Conservation (phyloP, 345 rosid genomes). For the Dipteronia dyeriana region DNA sequence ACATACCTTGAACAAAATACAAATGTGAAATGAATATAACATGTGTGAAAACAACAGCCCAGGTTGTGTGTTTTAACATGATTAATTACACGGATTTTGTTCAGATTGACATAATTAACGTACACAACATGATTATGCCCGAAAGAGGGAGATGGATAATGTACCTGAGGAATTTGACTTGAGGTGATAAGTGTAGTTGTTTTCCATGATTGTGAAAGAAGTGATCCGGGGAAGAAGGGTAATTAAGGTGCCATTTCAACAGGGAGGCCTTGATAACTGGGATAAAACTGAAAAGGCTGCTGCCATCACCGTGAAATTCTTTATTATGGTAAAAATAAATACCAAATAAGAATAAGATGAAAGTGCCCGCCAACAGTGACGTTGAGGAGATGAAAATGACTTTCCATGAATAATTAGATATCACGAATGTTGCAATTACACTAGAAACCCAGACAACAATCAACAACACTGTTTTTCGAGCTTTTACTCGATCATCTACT, state of each 20-base stretch:
- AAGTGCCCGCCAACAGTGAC: neutral
- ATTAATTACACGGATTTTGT: no score
- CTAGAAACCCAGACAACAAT: neutral
- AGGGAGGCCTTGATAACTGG: neutral
- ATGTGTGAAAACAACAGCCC: no score
- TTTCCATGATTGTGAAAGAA: neutral
- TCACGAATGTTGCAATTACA: neutral
- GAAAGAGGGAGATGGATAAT: neutral
- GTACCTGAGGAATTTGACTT: neutral
- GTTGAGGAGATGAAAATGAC: neutral
- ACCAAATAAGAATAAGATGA: neutral
- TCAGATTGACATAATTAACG: no score
- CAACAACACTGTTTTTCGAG: conserved; percentile 3
- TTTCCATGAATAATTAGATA: neutral
- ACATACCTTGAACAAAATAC: no score
- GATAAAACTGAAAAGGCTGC: neutral
- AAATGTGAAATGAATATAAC: no score
- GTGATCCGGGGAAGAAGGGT: neutral
- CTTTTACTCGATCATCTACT: neutral
- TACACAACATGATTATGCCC: no score
- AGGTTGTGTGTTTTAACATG: no score
- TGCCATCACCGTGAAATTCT: neutral
- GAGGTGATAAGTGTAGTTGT: neutral
- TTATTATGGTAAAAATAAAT: neutral
- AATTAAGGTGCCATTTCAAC: neutral